Evolutionary conservation across 345 rosid genomes (phyloP).

Genomic region (Combretum micranthum): DNA sequence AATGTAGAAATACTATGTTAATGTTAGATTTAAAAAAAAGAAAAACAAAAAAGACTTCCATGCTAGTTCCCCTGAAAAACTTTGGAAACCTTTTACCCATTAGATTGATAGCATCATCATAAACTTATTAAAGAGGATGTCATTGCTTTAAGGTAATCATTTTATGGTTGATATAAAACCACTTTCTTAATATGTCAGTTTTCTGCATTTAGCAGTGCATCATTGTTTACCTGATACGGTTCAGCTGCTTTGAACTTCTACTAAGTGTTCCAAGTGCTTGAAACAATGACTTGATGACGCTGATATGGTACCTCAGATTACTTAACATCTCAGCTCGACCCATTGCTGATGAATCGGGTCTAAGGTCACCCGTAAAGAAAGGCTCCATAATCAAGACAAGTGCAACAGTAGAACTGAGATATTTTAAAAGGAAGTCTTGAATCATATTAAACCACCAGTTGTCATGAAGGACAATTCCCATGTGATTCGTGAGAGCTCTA

Average conservation of each 20-base stretch:
- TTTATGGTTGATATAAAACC: too few species aligned
- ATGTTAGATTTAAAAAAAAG: too few species aligned
- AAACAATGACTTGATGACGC: conserved; percentile 87
- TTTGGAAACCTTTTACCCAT: too few species aligned
- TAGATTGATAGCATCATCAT: too few species aligned
- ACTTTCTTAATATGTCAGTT: too few species aligned
- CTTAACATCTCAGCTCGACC: conserved; percentile 98
- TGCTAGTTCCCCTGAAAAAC: too few species aligned
- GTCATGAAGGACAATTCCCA: conserved; percentile 75
- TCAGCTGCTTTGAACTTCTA: conserved; percentile 82
- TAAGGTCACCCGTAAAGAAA: conserved; percentile 84
- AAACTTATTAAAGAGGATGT: too few species aligned
- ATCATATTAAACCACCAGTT: conserved; percentile 99
- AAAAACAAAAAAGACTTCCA: too few species aligned
- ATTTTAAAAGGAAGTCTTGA: conserved; percentile 91
- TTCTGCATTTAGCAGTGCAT: neutral
- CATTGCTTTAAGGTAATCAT: too few species aligned
- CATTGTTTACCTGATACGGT: conserved; percentile 76
- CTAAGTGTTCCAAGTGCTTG: conserved; percentile 92
- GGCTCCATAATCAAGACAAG: conserved; percentile 93
- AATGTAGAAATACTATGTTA: too few species aligned
- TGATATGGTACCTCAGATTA: conserved; percentile 97
- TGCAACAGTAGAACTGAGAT: conserved; percentile 96
- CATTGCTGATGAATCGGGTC: conserved; percentile 81
- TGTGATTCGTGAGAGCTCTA: conserved; percentile 60